A percentile compares a stretch with the other conserved stretches of the same genome.
These are phyloP conservation scores for Torulaspora maleeae DNA, from an alignment of 805 yeast genomes.

Conservation along the genomic window DNA sequence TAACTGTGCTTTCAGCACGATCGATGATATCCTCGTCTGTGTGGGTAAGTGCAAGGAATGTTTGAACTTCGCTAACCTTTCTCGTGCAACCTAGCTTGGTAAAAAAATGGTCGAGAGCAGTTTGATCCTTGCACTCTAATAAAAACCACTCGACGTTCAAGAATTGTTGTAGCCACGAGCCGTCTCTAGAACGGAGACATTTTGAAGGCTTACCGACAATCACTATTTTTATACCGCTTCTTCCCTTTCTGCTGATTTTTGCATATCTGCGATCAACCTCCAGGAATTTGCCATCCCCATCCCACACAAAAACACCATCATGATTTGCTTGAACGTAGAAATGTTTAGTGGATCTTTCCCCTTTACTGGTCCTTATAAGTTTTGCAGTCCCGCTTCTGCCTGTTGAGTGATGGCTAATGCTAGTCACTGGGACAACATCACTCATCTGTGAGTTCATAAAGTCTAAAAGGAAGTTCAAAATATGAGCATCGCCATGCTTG, in stretches of 20 bases:
- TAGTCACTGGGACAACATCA: conserved; percentile 1
- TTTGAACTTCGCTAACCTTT: conserved; percentile 34
- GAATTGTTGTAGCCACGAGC: conserved; percentile 6
- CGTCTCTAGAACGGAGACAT: conserved; percentile 7
- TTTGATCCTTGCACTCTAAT: conserved; percentile 6
- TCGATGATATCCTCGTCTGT: conserved; percentile 11
- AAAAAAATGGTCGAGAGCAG: conserved; percentile 6
- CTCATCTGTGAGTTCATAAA: conserved; percentile 8
- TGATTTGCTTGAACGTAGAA: conserved; percentile 15
- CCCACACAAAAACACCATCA: conserved; percentile 20
- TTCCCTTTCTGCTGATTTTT: conserved; percentile 10
- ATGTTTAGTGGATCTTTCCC: not conserved
- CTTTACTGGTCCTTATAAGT: not conserved
- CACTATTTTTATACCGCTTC: conserved; percentile 13
- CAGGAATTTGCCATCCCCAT: conserved; percentile 14
- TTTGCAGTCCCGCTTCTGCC: conserved; percentile 3
- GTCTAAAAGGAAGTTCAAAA: conserved; percentile 14
- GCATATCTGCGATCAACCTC: conserved; percentile 16
- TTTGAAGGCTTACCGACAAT: not conserved
- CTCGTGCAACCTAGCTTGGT: conserved; percentile 13
- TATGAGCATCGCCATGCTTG: conserved; percentile 12
- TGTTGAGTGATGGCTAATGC: conserved; percentile 9
- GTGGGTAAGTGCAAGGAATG: conserved; percentile 26
- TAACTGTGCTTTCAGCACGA: conserved; percentile 2
- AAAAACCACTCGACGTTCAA: conserved; percentile 11